Evolutionary conservation across 352 stramenopile species (phyloP), one percentile per base, ranked within the genome.

Genomic region (Phytophthora ohioensis): DNA sequence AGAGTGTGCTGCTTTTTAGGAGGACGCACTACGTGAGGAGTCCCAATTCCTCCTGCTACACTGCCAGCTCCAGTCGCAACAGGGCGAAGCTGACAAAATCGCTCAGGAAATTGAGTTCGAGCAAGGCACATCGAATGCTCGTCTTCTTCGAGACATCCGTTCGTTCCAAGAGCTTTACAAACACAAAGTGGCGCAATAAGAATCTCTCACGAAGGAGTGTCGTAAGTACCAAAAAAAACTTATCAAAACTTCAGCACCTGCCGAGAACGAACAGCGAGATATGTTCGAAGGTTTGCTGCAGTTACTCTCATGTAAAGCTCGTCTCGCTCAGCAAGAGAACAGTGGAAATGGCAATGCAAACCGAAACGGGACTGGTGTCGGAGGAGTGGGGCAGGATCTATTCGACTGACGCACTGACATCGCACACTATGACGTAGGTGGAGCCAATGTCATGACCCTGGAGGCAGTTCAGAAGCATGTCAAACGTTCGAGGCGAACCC

Each of bases 161-260:
- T 88, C 77, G 32, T 97, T 96, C 68, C 82, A 97, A 74, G 86
- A 95, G 66, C 80, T 98, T 12, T 98, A 98, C 85, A 92, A 94
- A 61, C 81, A 97, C 76, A 98, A 97, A 64, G 81, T 97, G 47
- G 78, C 84, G 17, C 91, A 98, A 71, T 94, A 98, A 60, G 90
- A 98, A 65, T 87, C 80, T 17, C 81, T 98, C 39, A 90, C 87
- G 0, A 97, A 97, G 71, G 87, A 97, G 60, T 73, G 98, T 42
- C 77, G 91, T 32, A 97, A 97, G 71, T 90, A 97, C 64, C 91
- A 98, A 59, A 94, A 94, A 69, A 71, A 80, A 35, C 82, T 98
- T 57, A 27, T 27, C 21, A 97, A 98, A 69, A 82, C 76, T 42
- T 94, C 92, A 56, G 80, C 93, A 13, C 75, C 73, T 10, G 81